phyloP scores from a whole-genome alignment of 2,329 filamentous ascomycete genomes.

The Ceratocystis destructans region DNA sequence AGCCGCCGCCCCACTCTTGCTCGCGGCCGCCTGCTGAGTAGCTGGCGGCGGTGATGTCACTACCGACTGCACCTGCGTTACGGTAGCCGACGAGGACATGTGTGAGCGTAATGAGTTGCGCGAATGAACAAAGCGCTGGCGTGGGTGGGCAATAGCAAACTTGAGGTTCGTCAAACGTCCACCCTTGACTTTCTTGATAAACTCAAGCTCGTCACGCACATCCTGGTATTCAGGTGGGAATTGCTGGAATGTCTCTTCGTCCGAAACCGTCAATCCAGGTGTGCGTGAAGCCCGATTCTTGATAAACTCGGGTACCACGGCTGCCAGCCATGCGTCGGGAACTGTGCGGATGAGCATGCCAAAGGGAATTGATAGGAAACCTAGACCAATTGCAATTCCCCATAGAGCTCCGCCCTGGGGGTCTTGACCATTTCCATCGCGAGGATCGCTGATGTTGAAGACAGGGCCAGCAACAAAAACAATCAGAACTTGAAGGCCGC shows the following conservation, averaged over 20 bases:
- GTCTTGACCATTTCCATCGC: conserved; percentile 27
- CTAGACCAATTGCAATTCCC: conserved; percentile 75
- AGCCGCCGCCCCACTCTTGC: conserved; percentile 35
- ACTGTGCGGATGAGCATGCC: conserved; percentile 70
- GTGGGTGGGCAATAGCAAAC: conserved; percentile 63
- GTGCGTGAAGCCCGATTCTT: conserved; percentile 35
- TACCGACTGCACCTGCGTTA: conserved; percentile 29
- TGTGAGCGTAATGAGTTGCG: conserved; percentile 51
- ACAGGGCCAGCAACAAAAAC: conserved; percentile 72
- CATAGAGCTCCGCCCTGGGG: conserved; percentile 62
- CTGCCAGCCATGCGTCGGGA: conserved; percentile 54
- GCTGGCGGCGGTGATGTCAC: conserved; percentile 39
- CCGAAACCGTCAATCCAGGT: conserved; percentile 46
- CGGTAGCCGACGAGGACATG: conserved; percentile 38
- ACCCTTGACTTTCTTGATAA: conserved; percentile 67
- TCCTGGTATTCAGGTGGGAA: conserved; percentile 63
- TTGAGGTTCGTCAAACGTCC: conserved; percentile 69
- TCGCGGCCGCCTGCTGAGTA: conserved; percentile 39
- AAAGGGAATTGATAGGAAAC: conserved; percentile 70
- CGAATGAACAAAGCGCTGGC: conserved; percentile 34
- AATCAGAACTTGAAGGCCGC: conserved; percentile 79
- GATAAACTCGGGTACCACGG: conserved; percentile 39
- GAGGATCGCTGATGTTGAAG: conserved; percentile 47
- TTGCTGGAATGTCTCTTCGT: conserved; percentile 49
- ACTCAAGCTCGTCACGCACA: conserved; percentile 66